phyloP scores from a whole-genome alignment of 23 red algal species.

The Rhodosorus marinus region DNA sequence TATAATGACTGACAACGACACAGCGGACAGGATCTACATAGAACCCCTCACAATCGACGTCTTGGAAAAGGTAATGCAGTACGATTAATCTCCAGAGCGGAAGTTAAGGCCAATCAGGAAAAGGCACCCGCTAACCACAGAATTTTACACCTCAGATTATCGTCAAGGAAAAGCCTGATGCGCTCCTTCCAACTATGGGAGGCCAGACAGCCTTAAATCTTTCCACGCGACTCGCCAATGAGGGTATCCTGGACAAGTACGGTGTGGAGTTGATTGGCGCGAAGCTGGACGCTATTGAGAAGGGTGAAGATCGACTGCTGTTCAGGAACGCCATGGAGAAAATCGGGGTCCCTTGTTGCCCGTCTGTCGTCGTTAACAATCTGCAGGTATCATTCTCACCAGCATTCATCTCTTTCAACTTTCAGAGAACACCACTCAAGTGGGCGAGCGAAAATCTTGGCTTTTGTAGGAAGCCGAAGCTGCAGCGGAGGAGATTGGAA shows the following conservation, averaged over 20 bases:
- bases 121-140: no score
- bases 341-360: conserved; percentile 69
- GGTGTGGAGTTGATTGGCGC: conserved; percentile 91
- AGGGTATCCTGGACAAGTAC: conserved; percentile 59
- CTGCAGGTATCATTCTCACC: no score
- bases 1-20: conserved; percentile 99
- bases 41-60: conserved; percentile 73
- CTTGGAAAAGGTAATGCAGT: conserved; percentile 59
- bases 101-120: no score
- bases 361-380: conserved; percentile 64
- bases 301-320: conserved; percentile 87
- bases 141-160: no score
- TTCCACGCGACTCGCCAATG: conserved; percentile 40
- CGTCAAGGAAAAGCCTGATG: conserved; percentile 63
- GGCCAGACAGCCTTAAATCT: conserved; percentile 96
- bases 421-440: no score
- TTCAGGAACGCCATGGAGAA: conserved; percentile 94
- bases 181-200: conserved; percentile 90
- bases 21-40: conserved; percentile 87
- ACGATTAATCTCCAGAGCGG: no score
- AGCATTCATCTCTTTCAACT: no score
- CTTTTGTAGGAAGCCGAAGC: conserved; percentile 59
- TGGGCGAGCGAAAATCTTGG: no score
- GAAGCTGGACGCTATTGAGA: conserved; percentile 78
- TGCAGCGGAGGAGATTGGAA: conserved; percentile 67